Evolutionary conservation across 2,329 filamentous ascomycete species (phyloP), one percentile per base, ranked within the genome.

Genomic region (Apiospora saccharicola): DNA sequence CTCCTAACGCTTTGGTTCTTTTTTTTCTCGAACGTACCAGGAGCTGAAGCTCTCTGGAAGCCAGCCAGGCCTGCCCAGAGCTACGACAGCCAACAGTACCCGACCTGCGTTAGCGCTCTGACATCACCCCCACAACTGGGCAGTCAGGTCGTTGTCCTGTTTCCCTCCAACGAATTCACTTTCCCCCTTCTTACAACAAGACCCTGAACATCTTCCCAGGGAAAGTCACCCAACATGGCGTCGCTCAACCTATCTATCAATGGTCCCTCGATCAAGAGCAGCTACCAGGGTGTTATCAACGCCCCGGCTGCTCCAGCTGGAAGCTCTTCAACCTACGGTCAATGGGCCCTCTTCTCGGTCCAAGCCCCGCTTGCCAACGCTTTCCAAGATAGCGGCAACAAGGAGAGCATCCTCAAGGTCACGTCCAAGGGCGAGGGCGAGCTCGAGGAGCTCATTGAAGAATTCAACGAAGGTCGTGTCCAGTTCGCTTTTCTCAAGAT

Each of bases 401-500:
- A 98, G 85, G 96, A 98, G 85, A 98, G 96, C 82, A 90, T 98
- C 1, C 86, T 99, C 77, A 98, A 98, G 84, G 96, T 99, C 70
- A 95, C 98, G 82, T 92, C 88, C 80, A 97, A 94, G 68, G 96
- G 95, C 86, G 95, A 98, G 85, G 96, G 96, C 75, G 96, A 99
- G 83, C 87, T 99, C 74, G 86, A 91, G 72, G 95, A 98, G 76
- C 87, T 99, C 73, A 90, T 97, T 77, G 96, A 99, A 77, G 96
- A 99, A 75, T 98, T 99, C 84, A 98, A 92, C 76, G 96, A 99
- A 82, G 96, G 96, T 71, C 93, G 95, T 78, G 93, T 99, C 77
- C 96, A 99, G 84, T 99, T 98, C 84, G 96, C 95, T 41, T 98
- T 97, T 80, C 92, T 96, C 79, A 98, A 97, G 85, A 92, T 99